Conservation (phyloP, 768 basidiomycete genomes). For the Leucosporidium yakuticum region DNA sequence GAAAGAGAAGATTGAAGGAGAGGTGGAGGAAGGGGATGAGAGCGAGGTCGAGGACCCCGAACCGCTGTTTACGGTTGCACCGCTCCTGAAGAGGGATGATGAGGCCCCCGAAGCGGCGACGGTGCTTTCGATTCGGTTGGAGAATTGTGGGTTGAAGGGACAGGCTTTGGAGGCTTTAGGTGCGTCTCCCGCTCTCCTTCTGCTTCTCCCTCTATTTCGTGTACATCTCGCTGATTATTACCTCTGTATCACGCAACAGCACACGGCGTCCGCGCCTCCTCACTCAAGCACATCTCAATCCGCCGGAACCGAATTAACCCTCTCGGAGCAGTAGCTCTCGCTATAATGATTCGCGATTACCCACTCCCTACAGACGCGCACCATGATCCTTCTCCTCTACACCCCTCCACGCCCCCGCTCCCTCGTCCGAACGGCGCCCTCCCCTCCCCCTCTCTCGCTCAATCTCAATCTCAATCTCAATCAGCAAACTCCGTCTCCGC, state of each 20-base stretch:
- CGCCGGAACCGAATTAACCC: constrained; percentile 79
- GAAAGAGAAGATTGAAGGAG: not conserved
- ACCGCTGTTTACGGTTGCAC: constrained; percentile 42
- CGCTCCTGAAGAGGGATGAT: constrained; percentile 40
- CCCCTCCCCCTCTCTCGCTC: not conserved
- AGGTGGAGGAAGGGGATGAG: not conserved
- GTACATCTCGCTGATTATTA: not conserved
- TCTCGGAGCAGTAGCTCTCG: constrained; percentile 81
- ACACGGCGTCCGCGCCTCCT: constrained; percentile 73
- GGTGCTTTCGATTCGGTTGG: constrained; percentile 67
- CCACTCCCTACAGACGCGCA: constrained; percentile 20
- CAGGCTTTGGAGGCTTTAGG: constrained; percentile 72
- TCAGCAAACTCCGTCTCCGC: constrained; percentile 29
- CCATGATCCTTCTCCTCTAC: not conserved
- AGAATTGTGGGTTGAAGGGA: constrained; percentile 73
- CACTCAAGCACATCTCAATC: constrained; percentile 79
- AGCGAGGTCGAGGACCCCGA: constrained; percentile 4
- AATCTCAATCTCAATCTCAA: not conserved
- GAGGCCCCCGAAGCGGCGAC: constrained; percentile 42
- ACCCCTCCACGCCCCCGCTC: not conserved
- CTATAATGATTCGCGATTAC: constrained; percentile 94
- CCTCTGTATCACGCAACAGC: constrained; percentile 48
- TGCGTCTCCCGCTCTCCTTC: constrained; percentile 43
- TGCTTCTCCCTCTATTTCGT: no score
- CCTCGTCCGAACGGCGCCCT: not conserved